Evolutionary conservation across 768 basidiomycete genomes (phyloP).

Genomic region (Gloeopeniophorella convolvens): DNA sequence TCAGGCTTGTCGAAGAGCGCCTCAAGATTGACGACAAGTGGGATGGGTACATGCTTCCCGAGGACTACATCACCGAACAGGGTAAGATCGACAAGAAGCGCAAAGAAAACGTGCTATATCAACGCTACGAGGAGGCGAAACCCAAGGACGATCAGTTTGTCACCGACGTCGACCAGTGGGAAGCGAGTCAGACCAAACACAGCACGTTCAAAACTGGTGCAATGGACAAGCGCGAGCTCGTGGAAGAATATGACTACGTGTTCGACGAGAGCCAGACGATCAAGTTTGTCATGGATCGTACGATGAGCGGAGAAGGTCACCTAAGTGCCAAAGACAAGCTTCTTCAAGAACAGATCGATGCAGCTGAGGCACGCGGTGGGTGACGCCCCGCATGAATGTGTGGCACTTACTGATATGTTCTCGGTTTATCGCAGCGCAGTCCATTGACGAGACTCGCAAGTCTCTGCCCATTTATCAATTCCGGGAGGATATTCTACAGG

Average conservation of each 20-base stretch:
- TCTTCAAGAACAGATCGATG: slow-evolving; percentile 82
- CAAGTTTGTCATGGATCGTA: slow-evolving; percentile 82
- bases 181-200: slow-evolving; percentile 82
- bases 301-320: slow-evolving; percentile 56
- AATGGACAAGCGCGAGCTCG: slow-evolving; percentile 76
- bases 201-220: slow-evolving; percentile 90
- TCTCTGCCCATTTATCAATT: slow-evolving; percentile 87
- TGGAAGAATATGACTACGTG: slow-evolving; percentile 92
- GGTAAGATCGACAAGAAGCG: slow-evolving; percentile 98
- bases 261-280: slow-evolving; percentile 98
- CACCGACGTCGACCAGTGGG: slow-evolving; percentile 98
- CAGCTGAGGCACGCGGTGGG: slow-evolving; percentile 84
- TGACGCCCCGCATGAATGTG: slow-evolving; percentile 1
- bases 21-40: slow-evolving; percentile 91
- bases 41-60: slow-evolving; percentile 94
- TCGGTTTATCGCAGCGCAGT: slow-evolving; percentile 47
- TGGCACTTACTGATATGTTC: neutral
- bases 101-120: slow-evolving; percentile 86
- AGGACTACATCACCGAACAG: slow-evolving; percentile 97
- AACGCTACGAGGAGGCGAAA: slow-evolving; percentile 91
- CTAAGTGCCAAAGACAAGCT: slow-evolving; percentile 83
- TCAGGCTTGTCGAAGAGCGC: slow-evolving; percentile 89
- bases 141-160: slow-evolving; percentile 91
- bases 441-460: slow-evolving; percentile 92
- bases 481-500: slow-evolving; percentile 82